Evolutionary conservation across 345 rosid genomes (phyloP).

Genomic region (Populus deltoides): DNA sequence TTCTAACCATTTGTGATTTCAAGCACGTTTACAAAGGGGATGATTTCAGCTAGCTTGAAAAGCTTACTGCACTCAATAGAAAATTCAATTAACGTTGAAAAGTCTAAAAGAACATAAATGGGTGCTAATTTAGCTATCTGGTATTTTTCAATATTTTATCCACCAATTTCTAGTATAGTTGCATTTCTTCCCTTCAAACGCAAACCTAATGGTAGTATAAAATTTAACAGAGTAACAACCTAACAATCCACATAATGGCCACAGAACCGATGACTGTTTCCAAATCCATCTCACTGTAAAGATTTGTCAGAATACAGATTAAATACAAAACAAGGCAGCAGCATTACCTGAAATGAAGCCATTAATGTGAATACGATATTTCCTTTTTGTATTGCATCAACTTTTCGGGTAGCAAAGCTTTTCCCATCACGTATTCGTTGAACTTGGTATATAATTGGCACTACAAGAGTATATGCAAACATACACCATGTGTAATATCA

Average conservation of each 20-base stretch:
- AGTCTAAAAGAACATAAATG: background rate
- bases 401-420: constrained; percentile 86
- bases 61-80: background rate
- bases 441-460: constrained; percentile 77
- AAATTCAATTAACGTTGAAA: background rate
- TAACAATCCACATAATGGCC: background rate
- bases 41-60: background rate
- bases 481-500: background rate
- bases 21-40: background rate
- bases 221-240: background rate
- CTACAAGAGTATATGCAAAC: constrained; percentile 39
- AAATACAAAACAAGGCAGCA: constrained; percentile 13
- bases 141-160: background rate
- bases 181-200: background rate
- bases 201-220: background rate
- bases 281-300: background rate
- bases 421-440: constrained; percentile 87
- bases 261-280: background rate
- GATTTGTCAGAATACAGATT: background rate
- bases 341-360: constrained; percentile 85
- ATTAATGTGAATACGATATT: constrained; percentile 68
- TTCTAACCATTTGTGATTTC: background rate
- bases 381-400: constrained; percentile 91
- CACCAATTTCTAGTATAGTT: background rate
- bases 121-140: background rate